Evolutionary conservation across 371 early-diverging fungal genomes (phyloP).

Genomic region (Rhizomucor miehei): DNA sequence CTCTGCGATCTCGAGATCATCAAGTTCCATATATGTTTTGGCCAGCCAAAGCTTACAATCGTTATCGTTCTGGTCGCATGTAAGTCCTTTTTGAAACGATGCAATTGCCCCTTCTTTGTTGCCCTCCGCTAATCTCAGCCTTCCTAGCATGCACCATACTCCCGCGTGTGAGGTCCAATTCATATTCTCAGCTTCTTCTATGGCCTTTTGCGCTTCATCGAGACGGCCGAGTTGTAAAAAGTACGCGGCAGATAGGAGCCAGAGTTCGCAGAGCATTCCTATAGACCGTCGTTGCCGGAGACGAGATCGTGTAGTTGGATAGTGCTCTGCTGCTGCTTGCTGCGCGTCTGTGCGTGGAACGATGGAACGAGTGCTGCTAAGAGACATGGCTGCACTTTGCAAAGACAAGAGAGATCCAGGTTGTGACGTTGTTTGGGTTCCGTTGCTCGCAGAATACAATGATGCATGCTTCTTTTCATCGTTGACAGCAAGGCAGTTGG

Average conservation of each 20-base stretch:
- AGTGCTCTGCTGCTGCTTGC: conserved; percentile 10
- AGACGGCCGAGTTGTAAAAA: conserved; percentile 54
- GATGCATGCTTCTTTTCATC: too few relatives aligned
- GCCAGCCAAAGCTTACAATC: conserved; percentile 47
- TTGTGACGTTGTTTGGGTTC: conserved; percentile 4
- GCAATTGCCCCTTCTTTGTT: conserved; percentile 35
- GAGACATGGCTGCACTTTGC: conserved; percentile 20
- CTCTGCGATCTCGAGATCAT: conserved; percentile 53
- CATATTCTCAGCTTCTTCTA: conserved; percentile 64
- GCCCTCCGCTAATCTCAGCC: conserved; percentile 38
- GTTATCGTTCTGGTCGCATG: conserved; percentile 47
- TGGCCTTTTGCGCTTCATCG: conserved; percentile 64
- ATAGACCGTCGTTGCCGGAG: conserved; percentile 27
- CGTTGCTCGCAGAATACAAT: neutral
- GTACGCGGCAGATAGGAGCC: conserved; percentile 65
- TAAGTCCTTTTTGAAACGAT: conserved; percentile 54
- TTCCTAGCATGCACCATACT: conserved; percentile 63
- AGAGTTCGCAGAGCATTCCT: conserved; percentile 37
- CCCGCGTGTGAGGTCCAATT: conserved; percentile 51
- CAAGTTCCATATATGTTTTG: conserved; percentile 38
- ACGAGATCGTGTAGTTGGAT: conserved; percentile 22
- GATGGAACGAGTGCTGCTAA: conserved; percentile 20
- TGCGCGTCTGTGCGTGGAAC: conserved; percentile 9
- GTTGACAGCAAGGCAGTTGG: too few relatives aligned
- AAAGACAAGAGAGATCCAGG: conserved; percentile 10